These are phyloP conservation scores for Aureobasidium sp. DNA, from an alignment of 2,329 filamentous ascomycete genomes.

Conservation along the genomic window DNA sequence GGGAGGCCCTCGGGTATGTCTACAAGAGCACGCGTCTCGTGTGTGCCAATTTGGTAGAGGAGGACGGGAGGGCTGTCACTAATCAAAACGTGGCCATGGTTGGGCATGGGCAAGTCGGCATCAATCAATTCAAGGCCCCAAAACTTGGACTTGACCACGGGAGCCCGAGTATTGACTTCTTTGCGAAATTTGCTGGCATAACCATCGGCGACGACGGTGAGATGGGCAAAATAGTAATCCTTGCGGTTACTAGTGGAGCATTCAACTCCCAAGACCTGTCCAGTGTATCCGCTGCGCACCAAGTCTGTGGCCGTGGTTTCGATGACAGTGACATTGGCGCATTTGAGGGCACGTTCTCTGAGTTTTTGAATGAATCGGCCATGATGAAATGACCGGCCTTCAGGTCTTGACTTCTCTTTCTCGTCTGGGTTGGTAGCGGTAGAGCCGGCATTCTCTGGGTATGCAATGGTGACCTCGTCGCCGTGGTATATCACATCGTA, in stretches of 20 bases:
- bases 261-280: constrained; percentile 76
- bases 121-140: constrained; percentile 90
- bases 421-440: constrained; percentile 29
- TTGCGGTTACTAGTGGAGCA: constrained; percentile 51
- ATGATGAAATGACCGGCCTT: constrained; percentile 85
- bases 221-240: constrained; percentile 74
- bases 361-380: constrained; percentile 83
- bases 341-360: constrained; percentile 61
- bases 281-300: constrained; percentile 59
- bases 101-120: constrained; percentile 63
- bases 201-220: constrained; percentile 87
- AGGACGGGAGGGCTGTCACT: constrained; percentile 70
- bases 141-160: constrained; percentile 76
- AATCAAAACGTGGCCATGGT: constrained; percentile 83
- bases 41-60: constrained; percentile 93
- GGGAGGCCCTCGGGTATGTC: constrained; percentile 75
- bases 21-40: constrained; percentile 83
- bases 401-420: constrained; percentile 40
- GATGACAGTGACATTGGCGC: constrained; percentile 80
- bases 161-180: constrained; percentile 57
- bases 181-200: constrained; percentile 90
- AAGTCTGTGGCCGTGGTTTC: constrained; percentile 79
- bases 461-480: constrained; percentile 65
- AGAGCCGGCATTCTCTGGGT: constrained; percentile 55
- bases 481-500: constrained; percentile 83